Base-by-base conservation (phyloP, 768 basidiomycete genomes). In the Brasilioporus rufonigricans region DNA sequence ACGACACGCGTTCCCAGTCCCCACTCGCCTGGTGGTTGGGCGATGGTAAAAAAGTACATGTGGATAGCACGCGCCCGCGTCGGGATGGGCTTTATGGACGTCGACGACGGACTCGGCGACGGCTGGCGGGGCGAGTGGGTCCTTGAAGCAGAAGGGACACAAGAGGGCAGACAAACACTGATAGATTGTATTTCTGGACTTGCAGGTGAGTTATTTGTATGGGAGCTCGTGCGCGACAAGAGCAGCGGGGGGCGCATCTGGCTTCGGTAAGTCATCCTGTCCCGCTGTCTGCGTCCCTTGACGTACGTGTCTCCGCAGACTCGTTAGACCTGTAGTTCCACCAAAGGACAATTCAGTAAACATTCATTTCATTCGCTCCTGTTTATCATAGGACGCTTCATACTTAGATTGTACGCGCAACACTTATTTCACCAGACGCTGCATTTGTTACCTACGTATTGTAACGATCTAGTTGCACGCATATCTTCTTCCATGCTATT, bases 81-180 rank as follows among this genome's bases (percentile, higher is more conserved):
- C 52, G 71, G 67, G 32, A 63, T 62, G 69, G 66, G 65, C 58
- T 71, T 67, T 65, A 73, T 60, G 70, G 73, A 66, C 48, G 35
- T 66, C 13, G 64, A 68, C 44, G 70, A 70, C 19, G 77, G 70
- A 31, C 71, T 86, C 23, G 84, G 86, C 13, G 79, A 80, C n/a
- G 85, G 84, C 6, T 88, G 90, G 85, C 74, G 78, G 31, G 86
- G 86, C 10, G 86, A 91, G 58, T 91, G 90, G 89, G 73, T 89
- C 14, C 73, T 91, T n/a, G 87, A 91, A 68, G 84, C 82, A 1
- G 87, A 89, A 50, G 90, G 89, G 1, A 91, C 89, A 18, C 74
- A 71, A 31, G 87, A 89, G 65, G 87, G 85, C 6, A 74, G 79
- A 43, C 75, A 80, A 65, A 65, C 73, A 3, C 67, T 89, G 39